Conservation (phyloP, 2,329 filamentous ascomycete species). For the Sclerotinia spermophila region DNA sequence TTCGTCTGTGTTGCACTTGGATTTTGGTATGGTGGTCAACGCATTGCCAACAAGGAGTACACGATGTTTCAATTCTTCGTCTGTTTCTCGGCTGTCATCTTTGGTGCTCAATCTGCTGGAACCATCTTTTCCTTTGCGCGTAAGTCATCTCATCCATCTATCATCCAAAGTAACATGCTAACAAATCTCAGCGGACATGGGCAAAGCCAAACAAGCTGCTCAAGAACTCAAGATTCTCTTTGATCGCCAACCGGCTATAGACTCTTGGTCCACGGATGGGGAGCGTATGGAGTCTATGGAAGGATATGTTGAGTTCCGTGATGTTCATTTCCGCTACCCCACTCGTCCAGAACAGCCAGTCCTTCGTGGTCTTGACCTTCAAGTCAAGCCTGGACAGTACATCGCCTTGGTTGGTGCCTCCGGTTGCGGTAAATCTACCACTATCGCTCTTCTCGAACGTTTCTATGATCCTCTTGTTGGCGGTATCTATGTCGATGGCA, state of each 20-base stretch:
- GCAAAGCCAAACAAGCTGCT: conserved; percentile 84
- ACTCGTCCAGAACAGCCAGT: conserved; percentile 90
- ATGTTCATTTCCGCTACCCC: conserved; percentile 93
- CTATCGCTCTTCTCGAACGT: conserved; percentile 84
- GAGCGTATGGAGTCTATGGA: conserved; percentile 60
- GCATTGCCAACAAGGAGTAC: conserved; percentile 70
- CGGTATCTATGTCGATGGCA: conserved; percentile 75
- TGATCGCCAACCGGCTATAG: conserved; percentile 76
- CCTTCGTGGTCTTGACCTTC: conserved; percentile 75
- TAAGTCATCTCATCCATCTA: conserved; percentile 24
- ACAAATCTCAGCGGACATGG: conserved; percentile 64
- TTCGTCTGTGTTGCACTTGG: conserved; percentile 82
- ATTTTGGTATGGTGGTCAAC: conserved; percentile 86
- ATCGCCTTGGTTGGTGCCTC: conserved; percentile 90
- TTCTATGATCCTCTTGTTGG: conserved; percentile 90
- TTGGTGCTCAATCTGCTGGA: conserved; percentile 87
- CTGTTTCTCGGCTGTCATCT: conserved; percentile 83
- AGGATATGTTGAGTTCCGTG: conserved; percentile 80
- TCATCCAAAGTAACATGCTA: conserved; percentile 15
- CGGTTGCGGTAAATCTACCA: conserved; percentile 91
- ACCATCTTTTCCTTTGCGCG: conserved; percentile 82
- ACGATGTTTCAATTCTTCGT: conserved; percentile 85
- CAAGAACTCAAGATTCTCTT: conserved; percentile 77
- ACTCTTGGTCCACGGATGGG: conserved; percentile 73
- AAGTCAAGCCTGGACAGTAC: conserved; percentile 73